Percentiles rank a stretch among this genome's conserved stretches.
Conservation (phyloP, 2,329 filamentous ascomycete genomes). For the Hymenoscyphus linearis region DNA sequence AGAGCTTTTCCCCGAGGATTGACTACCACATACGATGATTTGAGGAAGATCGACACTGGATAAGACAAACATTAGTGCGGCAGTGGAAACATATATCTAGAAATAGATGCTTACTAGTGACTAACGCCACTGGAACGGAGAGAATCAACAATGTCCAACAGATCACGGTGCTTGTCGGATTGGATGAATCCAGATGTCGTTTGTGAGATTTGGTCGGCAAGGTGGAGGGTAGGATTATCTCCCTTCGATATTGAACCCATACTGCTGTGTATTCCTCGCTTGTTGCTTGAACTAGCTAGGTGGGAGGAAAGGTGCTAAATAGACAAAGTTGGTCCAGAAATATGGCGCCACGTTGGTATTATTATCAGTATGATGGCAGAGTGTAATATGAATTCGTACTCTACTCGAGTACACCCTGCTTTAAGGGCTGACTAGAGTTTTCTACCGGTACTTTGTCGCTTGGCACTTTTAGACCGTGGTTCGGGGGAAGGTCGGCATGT, state of each 20-base stretch:
- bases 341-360: too few relatives aligned
- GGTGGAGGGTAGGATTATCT: not conserved
- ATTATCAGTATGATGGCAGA: too few relatives aligned
- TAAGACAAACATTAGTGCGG: not conserved
- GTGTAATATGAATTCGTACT: too few relatives aligned
- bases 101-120: conserved; percentile 5
- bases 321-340: too few relatives aligned
- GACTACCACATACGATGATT: not conserved
- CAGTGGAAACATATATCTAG: not conserved
- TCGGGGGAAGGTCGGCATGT: too few relatives aligned
- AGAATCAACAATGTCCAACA: conserved; percentile 52
- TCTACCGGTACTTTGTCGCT: too few relatives aligned
- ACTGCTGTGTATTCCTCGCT: too few relatives aligned
- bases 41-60: not conserved
- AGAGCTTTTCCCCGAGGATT: conserved; percentile 14
- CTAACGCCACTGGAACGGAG: conserved; percentile 35
- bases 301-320: too few relatives aligned
- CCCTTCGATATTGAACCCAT: not conserved
- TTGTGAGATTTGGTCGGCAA: not conserved
- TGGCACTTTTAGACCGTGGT: too few relatives aligned
- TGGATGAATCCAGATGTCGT: conserved; percentile 19
- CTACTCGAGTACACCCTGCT: too few relatives aligned
- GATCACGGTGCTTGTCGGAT: conserved; percentile 45
- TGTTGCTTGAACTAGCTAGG: too few relatives aligned
- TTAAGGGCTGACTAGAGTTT: too few relatives aligned